Conservation (phyloP, 352 stramenopile genomes). For the Thalassiosira ordinaria region DNA sequence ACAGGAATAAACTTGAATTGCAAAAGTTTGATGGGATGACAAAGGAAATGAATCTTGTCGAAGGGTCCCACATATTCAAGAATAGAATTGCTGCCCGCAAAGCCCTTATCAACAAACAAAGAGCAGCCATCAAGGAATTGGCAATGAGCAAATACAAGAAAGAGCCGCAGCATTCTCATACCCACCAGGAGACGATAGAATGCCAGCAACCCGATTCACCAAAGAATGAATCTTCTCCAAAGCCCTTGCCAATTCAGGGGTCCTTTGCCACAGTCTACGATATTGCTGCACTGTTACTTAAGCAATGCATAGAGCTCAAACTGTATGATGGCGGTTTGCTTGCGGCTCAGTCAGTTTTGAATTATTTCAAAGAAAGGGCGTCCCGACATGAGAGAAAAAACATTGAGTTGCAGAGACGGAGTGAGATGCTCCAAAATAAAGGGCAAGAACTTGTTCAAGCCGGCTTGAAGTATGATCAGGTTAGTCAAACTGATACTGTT, state of each 20-base stretch:
- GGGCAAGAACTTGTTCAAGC: conserved; percentile 31
- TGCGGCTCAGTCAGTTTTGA: conserved; percentile 66
- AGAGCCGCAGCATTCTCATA: not conserved
- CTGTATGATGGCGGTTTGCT: conserved; percentile 70
- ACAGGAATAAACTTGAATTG: conserved; percentile 63
- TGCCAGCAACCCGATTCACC: not conserved
- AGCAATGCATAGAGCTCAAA: conserved; percentile 67
- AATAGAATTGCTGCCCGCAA: conserved; percentile 47
- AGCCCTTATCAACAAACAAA: conserved; percentile 60
- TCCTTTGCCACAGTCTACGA: conserved; percentile 74
- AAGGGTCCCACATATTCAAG: conserved; percentile 28
- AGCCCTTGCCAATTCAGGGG: conserved; percentile 60
- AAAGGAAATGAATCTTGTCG: conserved; percentile 64
- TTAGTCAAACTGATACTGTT: conserved; percentile 36
- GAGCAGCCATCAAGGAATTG: conserved; percentile 48
- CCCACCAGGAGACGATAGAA: not conserved
- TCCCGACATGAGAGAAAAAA: conserved; percentile 36
- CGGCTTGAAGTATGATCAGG: conserved; percentile 59
- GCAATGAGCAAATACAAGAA: conserved; percentile 32
- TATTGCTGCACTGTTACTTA: conserved; percentile 77
- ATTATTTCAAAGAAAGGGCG: conserved; percentile 75
- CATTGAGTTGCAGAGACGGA: conserved; percentile 13
- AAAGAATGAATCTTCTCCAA: conserved; percentile 13
- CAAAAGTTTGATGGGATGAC: conserved; percentile 74
- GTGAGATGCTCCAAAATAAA: conserved; percentile 22